Evolutionary conservation across 2,329 filamentous ascomycete genomes (phyloP).

Genomic region (Tolypocladium ophioglossoides): DNA sequence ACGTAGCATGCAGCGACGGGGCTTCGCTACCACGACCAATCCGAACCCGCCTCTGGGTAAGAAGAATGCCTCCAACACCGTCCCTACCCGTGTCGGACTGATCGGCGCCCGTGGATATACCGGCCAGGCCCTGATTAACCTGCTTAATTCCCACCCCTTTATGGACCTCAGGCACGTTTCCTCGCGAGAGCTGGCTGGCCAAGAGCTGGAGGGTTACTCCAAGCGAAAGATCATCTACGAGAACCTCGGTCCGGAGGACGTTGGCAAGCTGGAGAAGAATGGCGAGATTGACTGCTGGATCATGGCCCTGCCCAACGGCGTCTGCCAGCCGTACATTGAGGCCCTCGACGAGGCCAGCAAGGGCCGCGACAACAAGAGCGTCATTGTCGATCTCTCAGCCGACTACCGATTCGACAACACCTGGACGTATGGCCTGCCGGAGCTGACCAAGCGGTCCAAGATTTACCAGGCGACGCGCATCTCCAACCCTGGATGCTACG

Average conservation of each 20-base stretch:
- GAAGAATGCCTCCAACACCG: slow-evolving; percentile 76
- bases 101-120: slow-evolving; percentile 93
- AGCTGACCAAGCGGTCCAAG: slow-evolving; percentile 65
- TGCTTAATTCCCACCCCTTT: slow-evolving; percentile 79
- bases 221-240: slow-evolving; percentile 91
- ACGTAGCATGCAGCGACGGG: slow-evolving; percentile 10
- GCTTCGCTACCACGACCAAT: slow-evolving; percentile 17
- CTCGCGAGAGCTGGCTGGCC: slow-evolving; percentile 81
- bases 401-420: slow-evolving; percentile 82
- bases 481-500: slow-evolving; percentile 89
- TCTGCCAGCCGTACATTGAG: slow-evolving; percentile 89
- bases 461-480: slow-evolving; percentile 76
- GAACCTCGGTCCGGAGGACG: slow-evolving; percentile 78
- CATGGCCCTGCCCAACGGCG: slow-evolving; percentile 91
- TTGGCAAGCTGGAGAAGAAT: slow-evolving; percentile 71
- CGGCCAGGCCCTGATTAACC: slow-evolving; percentile 62
- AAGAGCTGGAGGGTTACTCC: slow-evolving; percentile 78
- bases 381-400: slow-evolving; percentile 91
- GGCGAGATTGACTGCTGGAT: slow-evolving; percentile 93
- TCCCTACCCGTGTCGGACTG: slow-evolving; percentile 69
- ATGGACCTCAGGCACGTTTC: slow-evolving; percentile 89
- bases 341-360: slow-evolving; percentile 65
- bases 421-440: slow-evolving; percentile 82
- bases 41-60: slow-evolving; percentile 86
- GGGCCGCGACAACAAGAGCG: slow-evolving; percentile 43